These are phyloP conservation scores for Backusella australiensis DNA, from an alignment of 192 early-diverging fungal species.

Conservation along the genomic window DNA sequence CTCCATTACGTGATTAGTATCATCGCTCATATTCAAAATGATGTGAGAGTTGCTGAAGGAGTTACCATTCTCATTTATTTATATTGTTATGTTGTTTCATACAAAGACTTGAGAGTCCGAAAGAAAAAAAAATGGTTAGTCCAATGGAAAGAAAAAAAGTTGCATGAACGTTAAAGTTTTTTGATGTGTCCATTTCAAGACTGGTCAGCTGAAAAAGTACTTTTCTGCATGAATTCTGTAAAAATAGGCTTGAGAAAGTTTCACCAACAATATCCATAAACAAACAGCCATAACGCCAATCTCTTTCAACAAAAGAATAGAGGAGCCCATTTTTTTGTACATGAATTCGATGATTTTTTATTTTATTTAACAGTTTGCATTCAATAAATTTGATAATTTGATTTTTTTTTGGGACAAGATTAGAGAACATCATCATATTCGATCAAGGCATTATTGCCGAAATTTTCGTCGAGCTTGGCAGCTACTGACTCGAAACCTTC, in stretches of 20 bases:
- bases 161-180: background rate
- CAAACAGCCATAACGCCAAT: no score
- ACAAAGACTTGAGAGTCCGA: no score
- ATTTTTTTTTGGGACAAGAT: background rate
- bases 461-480: constrained; percentile 15
- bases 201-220: background rate
- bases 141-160: background rate
- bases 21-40: no score
- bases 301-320: background rate
- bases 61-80: no score
- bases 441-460: constrained; percentile 9
- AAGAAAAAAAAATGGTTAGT: no score
- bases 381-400: background rate
- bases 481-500: constrained; percentile 9
- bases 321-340: background rate
- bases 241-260: background rate
- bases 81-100: no score
- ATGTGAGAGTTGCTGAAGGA: no score
- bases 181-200: no score
- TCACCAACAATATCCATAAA: background rate
- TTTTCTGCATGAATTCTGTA: background rate
- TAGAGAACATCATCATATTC: background rate
- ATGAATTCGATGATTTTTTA: background rate
- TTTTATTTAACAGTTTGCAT: background rate
- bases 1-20: no score